Evolutionary conservation across 768 basidiomycete species (phyloP).

Genomic region (Mycena chlorophos): DNA sequence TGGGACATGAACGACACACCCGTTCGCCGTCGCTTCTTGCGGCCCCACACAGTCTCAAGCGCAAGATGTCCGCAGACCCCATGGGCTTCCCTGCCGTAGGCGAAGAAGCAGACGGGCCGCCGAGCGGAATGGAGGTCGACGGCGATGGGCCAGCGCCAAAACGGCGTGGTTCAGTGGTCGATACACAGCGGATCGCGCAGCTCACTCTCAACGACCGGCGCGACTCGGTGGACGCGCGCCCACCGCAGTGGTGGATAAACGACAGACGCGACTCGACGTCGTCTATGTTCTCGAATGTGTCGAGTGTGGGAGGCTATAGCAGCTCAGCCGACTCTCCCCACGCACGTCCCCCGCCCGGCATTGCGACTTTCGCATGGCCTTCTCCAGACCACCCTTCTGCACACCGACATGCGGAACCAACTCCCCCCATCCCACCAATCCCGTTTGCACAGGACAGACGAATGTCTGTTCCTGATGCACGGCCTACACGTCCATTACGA

Average conservation of each 20-base stretch:
- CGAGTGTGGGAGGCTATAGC: slow-evolving; percentile 47
- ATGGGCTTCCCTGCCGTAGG: slow-evolving; percentile 48
- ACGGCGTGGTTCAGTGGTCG: slow-evolving; percentile 80
- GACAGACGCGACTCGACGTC: slow-evolving; percentile 77
- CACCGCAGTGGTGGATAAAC: slow-evolving; percentile 55
- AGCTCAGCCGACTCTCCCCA: slow-evolving; percentile 63
- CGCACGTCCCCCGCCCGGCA: slow-evolving; percentile 59
- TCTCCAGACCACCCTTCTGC: slow-evolving; percentile 34
- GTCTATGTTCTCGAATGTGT: slow-evolving; percentile 65
- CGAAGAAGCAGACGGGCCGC: slow-evolving; percentile 66
- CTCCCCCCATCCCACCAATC: slow-evolving; percentile 51
- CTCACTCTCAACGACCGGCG: slow-evolving; percentile 77
- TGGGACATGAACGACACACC: slow-evolving; percentile 50
- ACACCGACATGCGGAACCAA: slow-evolving; percentile 48
- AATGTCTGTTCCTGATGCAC: slow-evolving; percentile 72
- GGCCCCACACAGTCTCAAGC: slow-evolving; percentile 65
- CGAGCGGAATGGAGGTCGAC: slow-evolving; percentile 60
- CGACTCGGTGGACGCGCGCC: slow-evolving; percentile 70
- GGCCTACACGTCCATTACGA: slow-evolving; percentile 53
- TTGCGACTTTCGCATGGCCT: slow-evolving; percentile 76
- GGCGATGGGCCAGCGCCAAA: slow-evolving; percentile 72
- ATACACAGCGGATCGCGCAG: slow-evolving; percentile 73
- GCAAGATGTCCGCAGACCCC: slow-evolving; percentile 80
- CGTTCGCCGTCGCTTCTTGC: slow-evolving; percentile 36
- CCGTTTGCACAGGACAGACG: slow-evolving; percentile 65